Evolutionary conservation across 2,329 filamentous ascomycete species (phyloP).

Genomic region (Metarhizium sp.): DNA sequence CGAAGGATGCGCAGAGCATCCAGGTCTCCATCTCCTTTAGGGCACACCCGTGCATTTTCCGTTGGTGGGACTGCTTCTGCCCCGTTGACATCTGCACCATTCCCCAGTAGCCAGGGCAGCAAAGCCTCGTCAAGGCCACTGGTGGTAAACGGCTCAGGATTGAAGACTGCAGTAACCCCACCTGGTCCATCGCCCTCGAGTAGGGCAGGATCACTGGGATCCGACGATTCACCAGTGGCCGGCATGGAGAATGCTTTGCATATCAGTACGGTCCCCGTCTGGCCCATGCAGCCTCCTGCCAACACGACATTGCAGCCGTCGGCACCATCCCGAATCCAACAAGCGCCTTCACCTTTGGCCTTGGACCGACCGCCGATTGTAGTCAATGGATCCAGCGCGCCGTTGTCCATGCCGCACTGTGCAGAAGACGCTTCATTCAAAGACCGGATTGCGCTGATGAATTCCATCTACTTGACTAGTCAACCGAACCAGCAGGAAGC

Average conservation of each 20-base stretch:
- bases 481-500: slow-evolving; percentile 22
- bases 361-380: slow-evolving; percentile 22
- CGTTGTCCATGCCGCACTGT: slow-evolving; percentile 7
- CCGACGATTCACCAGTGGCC: slow-evolving; percentile 13
- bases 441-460: slow-evolving; percentile 32
- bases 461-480: slow-evolving; percentile 17
- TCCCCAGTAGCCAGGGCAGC: slow-evolving; percentile 22
- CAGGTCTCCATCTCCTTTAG: slow-evolving; percentile 46
- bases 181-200: slow-evolving; percentile 12
- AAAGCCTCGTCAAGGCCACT: slow-evolving; percentile 34
- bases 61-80: slow-evolving; percentile 30
- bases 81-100: slow-evolving; percentile 26
- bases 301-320: slow-evolving; percentile 2
- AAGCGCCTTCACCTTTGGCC: slow-evolving; percentile 9
- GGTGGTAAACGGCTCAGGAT: slow-evolving; percentile 41
- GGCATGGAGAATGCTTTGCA: slow-evolving; percentile 19
- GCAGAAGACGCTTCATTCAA: slow-evolving; percentile 31
- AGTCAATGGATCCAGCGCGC: slow-evolving; percentile 24
- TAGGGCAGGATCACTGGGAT: slow-evolving; percentile 8
- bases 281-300: slow-evolving; percentile 1
- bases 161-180: slow-evolving; percentile 20
- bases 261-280: slow-evolving; percentile 11
- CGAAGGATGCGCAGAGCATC: slow-evolving; percentile 43
- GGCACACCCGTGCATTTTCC: slow-evolving; percentile 37
- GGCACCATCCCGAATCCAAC: not conserved